A percentile compares a stretch with the other conserved stretches of the same genome.
Evolutionary conservation across 352 stramenopile genomes (phyloP).

Genomic region (Phytophthora constricta): DNA sequence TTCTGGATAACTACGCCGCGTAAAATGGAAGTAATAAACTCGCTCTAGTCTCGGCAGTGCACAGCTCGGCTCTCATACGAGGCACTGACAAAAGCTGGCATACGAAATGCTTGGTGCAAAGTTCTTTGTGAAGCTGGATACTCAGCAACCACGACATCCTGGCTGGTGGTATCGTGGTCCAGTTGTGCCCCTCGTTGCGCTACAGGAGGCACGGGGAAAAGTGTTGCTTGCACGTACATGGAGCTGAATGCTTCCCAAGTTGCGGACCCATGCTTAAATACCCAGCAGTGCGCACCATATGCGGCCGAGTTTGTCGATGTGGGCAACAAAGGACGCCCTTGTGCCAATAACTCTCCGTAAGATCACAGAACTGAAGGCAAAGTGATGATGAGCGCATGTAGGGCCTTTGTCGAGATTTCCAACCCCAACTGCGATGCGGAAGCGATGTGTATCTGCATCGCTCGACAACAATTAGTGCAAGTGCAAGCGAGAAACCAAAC

Average conservation of each 20-base stretch:
- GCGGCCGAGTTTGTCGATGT: neutral
- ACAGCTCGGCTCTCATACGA: too few species aligned
- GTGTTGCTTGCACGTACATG: too few species aligned
- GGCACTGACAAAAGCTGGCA: neutral
- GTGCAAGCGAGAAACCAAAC: too few species aligned
- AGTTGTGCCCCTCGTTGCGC: neutral
- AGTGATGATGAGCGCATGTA: neutral
- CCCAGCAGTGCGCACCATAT: too few species aligned
- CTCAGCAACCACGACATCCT: neutral
- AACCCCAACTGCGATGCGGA: too few species aligned
- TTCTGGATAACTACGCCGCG: too few species aligned
- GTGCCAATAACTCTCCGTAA: neutral
- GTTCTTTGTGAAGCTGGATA: neutral
- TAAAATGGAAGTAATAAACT: too few species aligned
- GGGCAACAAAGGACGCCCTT: neutral
- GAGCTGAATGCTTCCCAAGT: too few species aligned
- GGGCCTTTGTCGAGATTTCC: too few species aligned
- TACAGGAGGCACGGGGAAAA: neutral
- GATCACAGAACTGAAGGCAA: neutral
- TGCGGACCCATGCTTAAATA: too few species aligned
- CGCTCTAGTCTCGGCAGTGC: too few species aligned
- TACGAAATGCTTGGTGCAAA: neutral
- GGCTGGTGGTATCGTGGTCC: neutral
- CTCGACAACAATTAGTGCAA: too few species aligned
- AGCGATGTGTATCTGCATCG: neutral